These are phyloP conservation scores for Fusarium paranaense DNA, from an alignment of 2,329 filamentous ascomycete species.

Conservation along the genomic window DNA sequence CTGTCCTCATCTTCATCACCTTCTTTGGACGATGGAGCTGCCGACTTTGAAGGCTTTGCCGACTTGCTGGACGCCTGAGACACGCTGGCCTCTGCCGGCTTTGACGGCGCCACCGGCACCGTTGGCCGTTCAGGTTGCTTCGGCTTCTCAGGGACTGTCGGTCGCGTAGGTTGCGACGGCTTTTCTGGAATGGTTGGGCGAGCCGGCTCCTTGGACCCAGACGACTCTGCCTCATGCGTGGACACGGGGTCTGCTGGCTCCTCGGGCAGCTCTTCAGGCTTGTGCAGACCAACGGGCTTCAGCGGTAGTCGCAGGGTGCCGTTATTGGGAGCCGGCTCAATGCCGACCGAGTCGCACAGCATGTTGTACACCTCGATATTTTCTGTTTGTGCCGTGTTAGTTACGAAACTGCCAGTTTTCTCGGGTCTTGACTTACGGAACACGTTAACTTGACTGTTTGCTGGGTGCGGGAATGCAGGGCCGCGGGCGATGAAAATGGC, in stretches of 20 bases:
- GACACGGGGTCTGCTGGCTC: slow-evolving; percentile 66
- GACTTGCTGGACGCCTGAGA: slow-evolving; percentile 34
- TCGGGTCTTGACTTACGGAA: slow-evolving; percentile 77
- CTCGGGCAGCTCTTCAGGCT: slow-evolving; percentile 59
- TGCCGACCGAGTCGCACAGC: slow-evolving; percentile 85
- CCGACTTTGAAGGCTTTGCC: slow-evolving; percentile 27
- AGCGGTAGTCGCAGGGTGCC: slow-evolving; percentile 84
- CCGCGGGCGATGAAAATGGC: slow-evolving; percentile 94
- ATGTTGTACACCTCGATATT: slow-evolving; percentile 97
- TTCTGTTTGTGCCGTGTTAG: slow-evolving; percentile 74
- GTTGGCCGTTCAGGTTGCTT: slow-evolving; percentile 23
- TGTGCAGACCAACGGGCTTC: slow-evolving; percentile 71
- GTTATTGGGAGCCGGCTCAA: slow-evolving; percentile 83
- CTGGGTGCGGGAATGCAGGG: slow-evolving; percentile 88
- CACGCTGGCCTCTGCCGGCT: slow-evolving; percentile 33
- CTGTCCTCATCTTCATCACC: slow-evolving; percentile 23
- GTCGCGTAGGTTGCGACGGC: not conserved
- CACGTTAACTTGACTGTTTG: slow-evolving; percentile 80
- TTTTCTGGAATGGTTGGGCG: slow-evolving; percentile 32
- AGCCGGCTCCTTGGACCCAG: slow-evolving; percentile 26
- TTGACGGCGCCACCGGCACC: slow-evolving; percentile 19
- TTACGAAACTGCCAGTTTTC: not conserved
- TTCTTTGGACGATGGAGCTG: slow-evolving; percentile 23
- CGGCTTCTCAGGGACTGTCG: slow-evolving; percentile 26
- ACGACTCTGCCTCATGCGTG: slow-evolving; percentile 10